Percentiles rank a stretch among this genome's conserved stretches.
Conservation (phyloP, 192 early-diverging fungal genomes). For the Umbelopsis isabellina region DNA sequence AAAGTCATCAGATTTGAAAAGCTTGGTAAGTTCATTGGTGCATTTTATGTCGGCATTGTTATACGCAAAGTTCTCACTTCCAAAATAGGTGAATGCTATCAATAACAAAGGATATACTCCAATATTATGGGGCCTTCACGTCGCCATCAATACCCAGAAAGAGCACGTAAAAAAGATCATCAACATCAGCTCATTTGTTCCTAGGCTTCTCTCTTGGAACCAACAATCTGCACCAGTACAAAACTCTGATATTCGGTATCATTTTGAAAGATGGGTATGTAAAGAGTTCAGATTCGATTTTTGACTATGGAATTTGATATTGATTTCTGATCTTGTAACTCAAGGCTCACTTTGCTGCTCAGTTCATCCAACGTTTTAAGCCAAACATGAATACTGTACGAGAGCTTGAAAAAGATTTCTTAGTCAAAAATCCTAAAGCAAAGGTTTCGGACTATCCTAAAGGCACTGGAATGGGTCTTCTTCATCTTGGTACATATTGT, state of each 20-base stretch:
- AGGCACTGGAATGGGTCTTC: conserved; percentile 27
- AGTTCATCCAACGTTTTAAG: conserved; percentile 17
- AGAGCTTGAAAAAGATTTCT: conserved; percentile 27
- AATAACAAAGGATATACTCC: conserved; percentile 36
- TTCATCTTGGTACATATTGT: conserved; percentile 30
- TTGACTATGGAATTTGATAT: too few relatives aligned
- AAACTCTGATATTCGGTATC: not conserved
- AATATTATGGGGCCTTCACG: conserved; percentile 20
- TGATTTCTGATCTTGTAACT: not conserved
- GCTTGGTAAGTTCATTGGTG: not conserved
- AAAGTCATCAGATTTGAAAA: not conserved
- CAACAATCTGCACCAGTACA: not conserved
- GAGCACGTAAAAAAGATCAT: conserved; percentile 13
- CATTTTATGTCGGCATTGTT: too few relatives aligned
- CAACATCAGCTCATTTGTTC: not conserved
- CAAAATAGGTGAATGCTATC: conserved; percentile 23
- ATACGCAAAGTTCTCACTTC: too few relatives aligned
- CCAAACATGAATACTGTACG: conserved; percentile 25
- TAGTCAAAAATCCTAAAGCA: conserved; percentile 32
- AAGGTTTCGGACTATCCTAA: conserved; percentile 25
- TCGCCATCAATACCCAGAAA: conserved; percentile 23
- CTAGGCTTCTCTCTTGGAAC: not conserved
- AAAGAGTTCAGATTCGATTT: too few relatives aligned
- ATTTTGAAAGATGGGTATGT: conserved; percentile 4
- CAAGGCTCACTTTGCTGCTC: conserved; percentile 18